phyloP scores from a whole-genome alignment of 352 stramenopile species.

The Phytophthora brassicae region DNA sequence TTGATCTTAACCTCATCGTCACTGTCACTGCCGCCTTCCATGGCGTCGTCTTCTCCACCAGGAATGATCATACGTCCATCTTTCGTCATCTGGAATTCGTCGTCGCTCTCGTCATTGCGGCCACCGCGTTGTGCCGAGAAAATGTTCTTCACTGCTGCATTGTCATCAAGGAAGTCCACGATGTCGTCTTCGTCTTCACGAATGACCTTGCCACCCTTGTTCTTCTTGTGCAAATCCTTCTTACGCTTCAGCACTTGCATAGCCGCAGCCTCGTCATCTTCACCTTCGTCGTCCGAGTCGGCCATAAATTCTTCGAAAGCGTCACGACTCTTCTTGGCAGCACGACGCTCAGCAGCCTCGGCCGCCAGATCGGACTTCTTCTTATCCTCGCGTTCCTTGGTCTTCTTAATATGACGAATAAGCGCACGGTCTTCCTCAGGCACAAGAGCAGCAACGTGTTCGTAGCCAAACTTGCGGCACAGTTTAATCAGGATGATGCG shows the following conservation, averaged over 20 bases:
- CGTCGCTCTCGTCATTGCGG: conserved; percentile 56
- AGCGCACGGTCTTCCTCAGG: conserved; percentile 89
- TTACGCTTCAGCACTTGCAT: conserved; percentile 82
- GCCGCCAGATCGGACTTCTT: conserved; percentile 78
- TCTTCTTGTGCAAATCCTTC: conserved; percentile 75
- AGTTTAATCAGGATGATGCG: conserved; percentile 97
- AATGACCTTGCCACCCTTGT: conserved; percentile 77
- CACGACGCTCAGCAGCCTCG: conserved; percentile 41
- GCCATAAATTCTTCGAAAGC: conserved; percentile 85
- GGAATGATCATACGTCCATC: conserved; percentile 89
- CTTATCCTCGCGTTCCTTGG: conserved; percentile 89
- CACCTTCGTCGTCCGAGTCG: conserved; percentile 80
- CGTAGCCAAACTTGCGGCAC: conserved; percentile 93
- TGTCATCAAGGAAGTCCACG: conserved; percentile 92
- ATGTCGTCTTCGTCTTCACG: conserved; percentile 88
- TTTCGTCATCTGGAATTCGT: conserved; percentile 91
- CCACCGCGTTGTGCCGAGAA: conserved; percentile 37
- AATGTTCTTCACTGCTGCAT: conserved; percentile 90
- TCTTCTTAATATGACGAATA: conserved; percentile 96
- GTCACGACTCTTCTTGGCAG: conserved; percentile 51
- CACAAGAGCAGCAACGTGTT: conserved; percentile 88
- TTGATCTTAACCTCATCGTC: conserved; percentile 86
- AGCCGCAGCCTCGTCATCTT: conserved; percentile 77
- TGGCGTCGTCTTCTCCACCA: conserved; percentile 52
- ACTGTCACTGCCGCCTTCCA: conserved; percentile 44